Evolutionary conservation across 1,284 basidiomycete genomes (phyloP), one percentile per base, ranked within the genome.

Genomic region (Rhodotorula glutinis): DNA sequence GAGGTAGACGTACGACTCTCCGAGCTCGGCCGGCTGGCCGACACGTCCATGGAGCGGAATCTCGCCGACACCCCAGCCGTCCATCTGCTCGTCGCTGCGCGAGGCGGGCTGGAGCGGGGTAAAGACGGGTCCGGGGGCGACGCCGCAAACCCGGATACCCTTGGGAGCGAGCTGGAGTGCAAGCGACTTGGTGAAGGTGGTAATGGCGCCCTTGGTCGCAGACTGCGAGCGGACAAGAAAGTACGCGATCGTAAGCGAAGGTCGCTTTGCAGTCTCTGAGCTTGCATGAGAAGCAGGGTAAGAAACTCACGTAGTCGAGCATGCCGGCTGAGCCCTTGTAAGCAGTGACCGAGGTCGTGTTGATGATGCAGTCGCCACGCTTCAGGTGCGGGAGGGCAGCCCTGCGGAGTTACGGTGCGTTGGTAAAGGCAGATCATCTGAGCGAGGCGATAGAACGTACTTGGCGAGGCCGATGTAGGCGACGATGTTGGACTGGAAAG

Each of bases 321-420:
- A 40, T 30, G 21, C n/a, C 30, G 33, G 30, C 29, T 19, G 30
- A 17, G 46, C 46, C n/a, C 23, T 83, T 82, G 78, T 85, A 86
- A 4, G 85, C 85, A 1, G 85, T 85, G 38, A 88, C 85, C 16
- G 83, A 85, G 10, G 84, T 82, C 13, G 85, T 84, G 77, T 86
- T 86, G 80, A 88, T 85, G 76, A 88, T 87, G 41, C 80, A 80
- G 3, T 82, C 79, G 4, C 86, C 86, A 46, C 84, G 81, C 71
- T 84, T 83, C 78, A 87, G 81, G 78, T 87, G 83, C 23, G 86
- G 85, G 13, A 85, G 73, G 9, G 85, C 83, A 64, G 79, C 75
- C 76, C 83, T 84, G 44, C 82, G 82, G 52, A 85, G 69, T 5
- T 38, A 2, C 82, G 82, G 63, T 85, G 52, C 85, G 71, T 73